Conservation (phyloP, 495 filamentous ascomycete genomes). For the Jackrogersella minutella region DNA sequence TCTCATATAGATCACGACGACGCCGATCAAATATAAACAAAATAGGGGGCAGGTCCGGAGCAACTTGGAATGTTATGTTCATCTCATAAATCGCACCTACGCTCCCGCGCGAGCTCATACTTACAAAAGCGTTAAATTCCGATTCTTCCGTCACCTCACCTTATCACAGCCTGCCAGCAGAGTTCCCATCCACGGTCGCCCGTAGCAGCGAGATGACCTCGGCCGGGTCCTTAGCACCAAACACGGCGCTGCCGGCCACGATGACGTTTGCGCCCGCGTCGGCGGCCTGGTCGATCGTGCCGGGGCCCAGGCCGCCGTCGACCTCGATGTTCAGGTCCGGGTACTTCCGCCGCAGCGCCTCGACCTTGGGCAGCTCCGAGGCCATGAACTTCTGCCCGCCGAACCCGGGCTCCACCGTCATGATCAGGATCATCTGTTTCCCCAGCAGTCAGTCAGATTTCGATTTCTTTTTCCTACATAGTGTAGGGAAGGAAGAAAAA, state of each 20-base stretch:
- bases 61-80: background rate
- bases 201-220: constrained; percentile 84
- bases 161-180: constrained; percentile 43
- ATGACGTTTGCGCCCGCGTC: constrained; percentile 98
- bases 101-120: background rate
- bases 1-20: background rate
- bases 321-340: constrained; percentile 96
- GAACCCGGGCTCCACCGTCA: constrained; percentile 98
- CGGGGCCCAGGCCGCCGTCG: constrained; percentile 86
- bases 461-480: background rate
- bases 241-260: constrained; percentile 96
- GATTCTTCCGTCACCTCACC: background rate
- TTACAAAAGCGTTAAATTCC: background rate
- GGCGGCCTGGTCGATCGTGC: constrained; percentile 92
- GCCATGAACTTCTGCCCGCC: constrained; percentile 99
- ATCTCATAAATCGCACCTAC: background rate
- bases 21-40: too few relatives aligned
- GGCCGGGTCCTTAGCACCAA: constrained; percentile 86
- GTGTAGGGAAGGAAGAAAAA: background rate
- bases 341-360: constrained; percentile 81
- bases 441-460: background rate
- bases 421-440: constrained; percentile 95
- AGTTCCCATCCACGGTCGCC: constrained; percentile 75
- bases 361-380: constrained; percentile 90
- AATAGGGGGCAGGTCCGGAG: too few relatives aligned